phyloP scores from a whole-genome alignment of 345 rosid genomes.

The Barbarea vulgaris region DNA sequence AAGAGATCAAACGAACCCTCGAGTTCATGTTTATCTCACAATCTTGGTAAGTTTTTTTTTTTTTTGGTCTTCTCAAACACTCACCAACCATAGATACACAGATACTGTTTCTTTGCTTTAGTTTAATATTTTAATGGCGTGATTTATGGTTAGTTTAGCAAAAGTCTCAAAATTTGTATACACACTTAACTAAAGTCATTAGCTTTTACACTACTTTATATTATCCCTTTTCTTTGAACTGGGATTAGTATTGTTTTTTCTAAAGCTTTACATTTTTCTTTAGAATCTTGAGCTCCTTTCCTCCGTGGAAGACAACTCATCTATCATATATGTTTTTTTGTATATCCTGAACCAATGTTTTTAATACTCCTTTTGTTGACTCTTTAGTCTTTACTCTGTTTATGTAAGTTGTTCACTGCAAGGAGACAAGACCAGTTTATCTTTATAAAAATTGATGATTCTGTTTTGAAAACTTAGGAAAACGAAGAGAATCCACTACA shows the following conservation, averaged over 20 bases:
- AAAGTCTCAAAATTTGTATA: constrained; percentile 5
- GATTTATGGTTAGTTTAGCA: constrained; percentile 27
- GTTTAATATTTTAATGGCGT: constrained; percentile 18
- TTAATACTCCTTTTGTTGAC: background rate
- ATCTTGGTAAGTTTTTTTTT: constrained; percentile 25
- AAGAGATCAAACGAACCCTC: constrained; percentile 22
- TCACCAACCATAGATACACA: constrained; percentile 25
- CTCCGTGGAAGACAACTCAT: constrained; percentile 17
- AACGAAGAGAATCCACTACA: constrained; percentile 56
- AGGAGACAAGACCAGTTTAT: background rate
- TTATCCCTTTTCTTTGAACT: constrained; percentile 18
- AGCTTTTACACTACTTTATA: constrained; percentile 26
- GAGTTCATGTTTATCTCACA: constrained; percentile 36
- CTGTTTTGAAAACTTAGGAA: constrained; percentile 43
- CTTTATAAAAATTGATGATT: background rate
- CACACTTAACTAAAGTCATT: constrained; percentile 26
- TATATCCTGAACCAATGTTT: background rate
- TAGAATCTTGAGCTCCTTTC: constrained; percentile 28
- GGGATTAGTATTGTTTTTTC: constrained; percentile 24
- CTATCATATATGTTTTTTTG: background rate
- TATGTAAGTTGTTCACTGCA: background rate
- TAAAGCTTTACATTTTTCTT: constrained; percentile 9
- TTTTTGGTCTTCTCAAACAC: background rate
- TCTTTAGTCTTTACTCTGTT: constrained; percentile 10
- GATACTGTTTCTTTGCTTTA: constrained; percentile 21